A percentile compares a stretch with the other conserved stretches of the same genome.
These are phyloP conservation scores for Gentiana dahurica DNA, from an alignment of 257 asterid species.

Conservation along the genomic window DNA sequence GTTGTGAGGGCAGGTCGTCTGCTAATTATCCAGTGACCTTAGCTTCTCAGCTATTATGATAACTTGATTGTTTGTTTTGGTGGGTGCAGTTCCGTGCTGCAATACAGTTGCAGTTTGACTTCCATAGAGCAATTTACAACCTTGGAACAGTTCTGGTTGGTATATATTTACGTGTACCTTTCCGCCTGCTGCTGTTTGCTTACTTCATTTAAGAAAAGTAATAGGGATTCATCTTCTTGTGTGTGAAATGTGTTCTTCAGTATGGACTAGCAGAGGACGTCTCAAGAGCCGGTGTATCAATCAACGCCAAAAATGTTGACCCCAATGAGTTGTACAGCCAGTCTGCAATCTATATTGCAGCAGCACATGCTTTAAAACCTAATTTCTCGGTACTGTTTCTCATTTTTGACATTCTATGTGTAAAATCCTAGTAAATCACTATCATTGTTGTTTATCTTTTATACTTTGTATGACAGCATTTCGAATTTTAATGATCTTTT, in stretches of 20 bases:
- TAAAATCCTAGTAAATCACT: too few species aligned
- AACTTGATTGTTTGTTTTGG: constrained; percentile 5
- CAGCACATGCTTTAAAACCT: constrained; percentile 96
- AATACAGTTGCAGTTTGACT: constrained; percentile 92
- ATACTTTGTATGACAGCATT: not conserved
- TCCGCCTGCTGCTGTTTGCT: not conserved
- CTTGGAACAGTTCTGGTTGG: constrained; percentile 99
- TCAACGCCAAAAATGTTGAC: constrained; percentile 56
- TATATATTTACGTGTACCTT: constrained; percentile 4
- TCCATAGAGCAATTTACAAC: constrained; percentile 98
- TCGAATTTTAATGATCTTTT: not conserved
- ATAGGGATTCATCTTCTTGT: constrained; percentile 15
- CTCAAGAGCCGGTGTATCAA: constrained; percentile 81
- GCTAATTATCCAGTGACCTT: not conserved
- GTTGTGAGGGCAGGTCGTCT: not conserved
- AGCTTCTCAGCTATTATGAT: constrained; percentile 3
- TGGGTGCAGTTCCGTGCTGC: constrained; percentile 90
- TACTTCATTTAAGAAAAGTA: not conserved
- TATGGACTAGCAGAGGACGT: constrained; percentile 96
- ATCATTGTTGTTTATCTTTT: too few species aligned
- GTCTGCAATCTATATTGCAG: constrained; percentile 93
- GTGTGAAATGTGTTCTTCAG: constrained; percentile 34
- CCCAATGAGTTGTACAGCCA: constrained; percentile 94
- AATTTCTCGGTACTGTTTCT: constrained; percentile 64
- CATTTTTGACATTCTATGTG: constrained; percentile 6